Conservation (phyloP, 768 basidiomycete genomes). For the Suillus hirtellus region DNA sequence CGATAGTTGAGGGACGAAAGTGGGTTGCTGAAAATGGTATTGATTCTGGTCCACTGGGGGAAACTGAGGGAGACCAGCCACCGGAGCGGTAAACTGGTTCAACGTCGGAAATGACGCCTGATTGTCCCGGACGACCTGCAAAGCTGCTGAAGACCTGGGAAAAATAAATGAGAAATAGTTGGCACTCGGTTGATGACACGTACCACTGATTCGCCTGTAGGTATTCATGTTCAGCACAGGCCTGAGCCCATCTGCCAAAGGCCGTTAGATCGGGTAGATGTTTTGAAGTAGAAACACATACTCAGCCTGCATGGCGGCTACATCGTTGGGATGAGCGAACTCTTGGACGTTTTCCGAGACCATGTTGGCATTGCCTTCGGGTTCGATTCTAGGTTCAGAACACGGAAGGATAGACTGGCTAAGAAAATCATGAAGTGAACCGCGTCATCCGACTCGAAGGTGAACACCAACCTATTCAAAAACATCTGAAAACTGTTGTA, state of each 20-base stretch:
- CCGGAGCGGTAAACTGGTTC: too few relatives aligned
- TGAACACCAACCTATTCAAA: neutral
- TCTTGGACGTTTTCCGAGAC: neutral
- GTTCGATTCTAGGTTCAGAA: neutral
- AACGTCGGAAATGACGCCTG: too few relatives aligned
- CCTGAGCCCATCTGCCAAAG: neutral
- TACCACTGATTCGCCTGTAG: too few relatives aligned
- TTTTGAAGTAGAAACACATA: neutral
- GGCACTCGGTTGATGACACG: too few relatives aligned
- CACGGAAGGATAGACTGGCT: neutral
- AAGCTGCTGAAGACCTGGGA: too few relatives aligned
- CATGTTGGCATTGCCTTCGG: neutral
- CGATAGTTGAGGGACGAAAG: too few relatives aligned
- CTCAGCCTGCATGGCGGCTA: neutral
- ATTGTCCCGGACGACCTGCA: too few relatives aligned
- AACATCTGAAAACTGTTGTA: neutral
- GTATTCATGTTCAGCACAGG: too few relatives aligned
- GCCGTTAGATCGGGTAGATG: neutral
- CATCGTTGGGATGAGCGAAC: neutral
- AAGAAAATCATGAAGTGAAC: neutral
- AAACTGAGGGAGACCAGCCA: too few relatives aligned
- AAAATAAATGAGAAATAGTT: too few relatives aligned
- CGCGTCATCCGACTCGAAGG: neutral
- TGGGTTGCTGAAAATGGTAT: too few relatives aligned
- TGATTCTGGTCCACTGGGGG: too few relatives aligned